A percentile compares a stretch with the other conserved stretches of the same genome.
phyloP scores from a whole-genome alignment of 2,329 filamentous ascomycete genomes.

The Corynespora cassiicola region DNA sequence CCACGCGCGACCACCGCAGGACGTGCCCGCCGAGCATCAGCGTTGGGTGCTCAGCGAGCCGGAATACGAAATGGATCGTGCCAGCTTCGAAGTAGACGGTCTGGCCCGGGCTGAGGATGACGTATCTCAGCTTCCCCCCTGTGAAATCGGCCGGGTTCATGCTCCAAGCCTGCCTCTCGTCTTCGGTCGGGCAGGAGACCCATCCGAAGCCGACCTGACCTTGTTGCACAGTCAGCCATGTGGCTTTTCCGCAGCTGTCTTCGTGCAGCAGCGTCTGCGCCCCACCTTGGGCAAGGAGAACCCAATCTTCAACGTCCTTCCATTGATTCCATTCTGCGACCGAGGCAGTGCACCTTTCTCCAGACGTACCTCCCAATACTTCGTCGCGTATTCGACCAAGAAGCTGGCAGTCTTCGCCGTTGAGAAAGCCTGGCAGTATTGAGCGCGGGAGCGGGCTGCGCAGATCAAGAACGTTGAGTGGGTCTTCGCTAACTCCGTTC shows the following conservation, averaged over 20 bases:
- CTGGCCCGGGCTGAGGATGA: slow-evolving; percentile 15
- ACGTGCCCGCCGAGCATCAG: slow-evolving; percentile 18
- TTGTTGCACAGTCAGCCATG: slow-evolving; percentile 18
- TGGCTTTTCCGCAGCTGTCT: slow-evolving; percentile 19
- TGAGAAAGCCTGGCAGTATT: slow-evolving; percentile 13
- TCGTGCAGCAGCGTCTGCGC: slow-evolving; percentile 17
- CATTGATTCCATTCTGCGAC: slow-evolving; percentile 14
- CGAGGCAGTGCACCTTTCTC: slow-evolving; percentile 13
- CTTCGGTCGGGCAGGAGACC: slow-evolving; percentile 12
- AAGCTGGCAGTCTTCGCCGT: slow-evolving; percentile 14
- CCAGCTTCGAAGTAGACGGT: slow-evolving; percentile 19
- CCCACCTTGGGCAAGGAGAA: slow-evolving; percentile 19
- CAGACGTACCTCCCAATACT: slow-evolving; percentile 9
- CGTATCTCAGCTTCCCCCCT: slow-evolving; percentile 14
- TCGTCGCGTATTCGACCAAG: slow-evolving; percentile 8
- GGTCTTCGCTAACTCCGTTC: slow-evolving; percentile 9
- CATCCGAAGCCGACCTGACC: slow-evolving; percentile 16
- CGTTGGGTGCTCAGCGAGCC: slow-evolving; percentile 12
- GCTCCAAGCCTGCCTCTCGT: slow-evolving; percentile 14
- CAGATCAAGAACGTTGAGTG: slow-evolving; percentile 18
- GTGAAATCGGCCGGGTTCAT: slow-evolving; percentile 11
- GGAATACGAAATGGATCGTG: slow-evolving; percentile 21
- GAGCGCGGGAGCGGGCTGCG: slow-evolving; percentile 15
- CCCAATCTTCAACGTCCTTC: slow-evolving; percentile 20
- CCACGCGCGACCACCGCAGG: slow-evolving; percentile 16